A percentile compares a stretch with the other conserved stretches of the same genome.
Conservation (phyloP, 805 yeast species). For the Lachancea sp. region DNA sequence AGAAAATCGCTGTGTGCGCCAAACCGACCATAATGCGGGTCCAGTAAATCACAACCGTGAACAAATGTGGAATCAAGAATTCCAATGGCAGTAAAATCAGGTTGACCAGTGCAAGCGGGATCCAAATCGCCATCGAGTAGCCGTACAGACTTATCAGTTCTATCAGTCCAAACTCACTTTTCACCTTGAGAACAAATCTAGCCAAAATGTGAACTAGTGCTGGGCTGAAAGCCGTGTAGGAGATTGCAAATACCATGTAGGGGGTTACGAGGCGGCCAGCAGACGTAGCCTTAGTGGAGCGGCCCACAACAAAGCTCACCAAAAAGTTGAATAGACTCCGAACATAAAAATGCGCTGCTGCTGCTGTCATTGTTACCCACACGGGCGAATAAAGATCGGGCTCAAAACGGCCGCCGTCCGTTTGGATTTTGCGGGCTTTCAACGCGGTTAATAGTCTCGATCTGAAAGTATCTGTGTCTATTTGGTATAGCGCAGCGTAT, state of each 20-base stretch:
- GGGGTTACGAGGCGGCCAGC: conserved; percentile 46
- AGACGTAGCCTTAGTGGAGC: conserved; percentile 41
- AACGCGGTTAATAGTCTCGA: conserved; percentile 4
- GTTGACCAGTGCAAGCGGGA: conserved; percentile 57
- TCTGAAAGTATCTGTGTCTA: not conserved
- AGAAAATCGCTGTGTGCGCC: conserved; percentile 1
- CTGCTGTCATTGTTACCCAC: conserved; percentile 84
- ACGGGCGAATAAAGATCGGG: conserved; percentile 78
- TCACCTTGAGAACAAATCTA: conserved; percentile 49
- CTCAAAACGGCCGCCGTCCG: conserved; percentile 29
- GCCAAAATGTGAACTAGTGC: conserved; percentile 44
- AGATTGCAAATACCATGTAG: conserved; percentile 66
- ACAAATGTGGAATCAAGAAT: not conserved
- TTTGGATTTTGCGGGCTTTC: not conserved
- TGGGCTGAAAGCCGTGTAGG: conserved; percentile 69
- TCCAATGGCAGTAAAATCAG: conserved; percentile 2
- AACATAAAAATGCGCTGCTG: conserved; percentile 67
- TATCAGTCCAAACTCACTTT: conserved; percentile 43
- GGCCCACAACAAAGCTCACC: conserved; percentile 10
- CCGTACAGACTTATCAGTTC: conserved; percentile 74
- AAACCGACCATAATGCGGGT: not conserved
- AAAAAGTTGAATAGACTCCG: conserved; percentile 57
- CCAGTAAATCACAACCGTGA: not conserved
- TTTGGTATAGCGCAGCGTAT: conserved; percentile 5
- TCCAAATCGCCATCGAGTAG: conserved; percentile 77